phyloP scores from a whole-genome alignment of 1,284 basidiomycete genomes.

The Leccinum solheimii region DNA sequence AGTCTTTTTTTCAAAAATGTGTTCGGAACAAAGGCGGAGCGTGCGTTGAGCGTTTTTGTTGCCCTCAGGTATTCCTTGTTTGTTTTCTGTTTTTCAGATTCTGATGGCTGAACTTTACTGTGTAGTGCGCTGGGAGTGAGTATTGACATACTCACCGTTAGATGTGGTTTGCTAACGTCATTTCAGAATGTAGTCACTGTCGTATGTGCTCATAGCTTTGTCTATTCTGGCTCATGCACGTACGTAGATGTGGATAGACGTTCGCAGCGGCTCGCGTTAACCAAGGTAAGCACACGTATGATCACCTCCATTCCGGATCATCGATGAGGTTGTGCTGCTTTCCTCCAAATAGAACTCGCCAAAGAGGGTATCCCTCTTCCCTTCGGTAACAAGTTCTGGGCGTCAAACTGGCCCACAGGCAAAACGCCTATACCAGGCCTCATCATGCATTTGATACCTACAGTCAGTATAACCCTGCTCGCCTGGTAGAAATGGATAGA shows the following conservation, averaged over 20 bases:
- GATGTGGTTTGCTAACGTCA: constrained; percentile 6
- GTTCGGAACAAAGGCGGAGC: constrained; percentile 48
- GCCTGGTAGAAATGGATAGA: not conserved
- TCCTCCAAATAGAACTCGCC: constrained; percentile 36
- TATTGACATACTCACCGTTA: not conserved
- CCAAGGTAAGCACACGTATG: constrained; percentile 35
- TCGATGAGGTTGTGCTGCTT: not conserved
- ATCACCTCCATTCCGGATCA: not conserved
- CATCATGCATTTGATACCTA: constrained; percentile 36
- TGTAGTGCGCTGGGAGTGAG: constrained; percentile 32
- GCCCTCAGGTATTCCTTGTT: constrained; percentile 44
- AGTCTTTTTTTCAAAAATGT: constrained; percentile 55
- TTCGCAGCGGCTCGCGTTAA: constrained; percentile 48
- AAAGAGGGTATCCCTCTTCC: constrained; percentile 43
- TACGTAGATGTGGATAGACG: constrained; percentile 31
- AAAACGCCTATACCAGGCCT: constrained; percentile 41
- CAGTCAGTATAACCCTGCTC: constrained; percentile 14
- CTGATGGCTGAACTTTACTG: not conserved
- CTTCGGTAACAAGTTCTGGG: constrained; percentile 40
- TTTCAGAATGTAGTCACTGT: constrained; percentile 38
- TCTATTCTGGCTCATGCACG: not conserved
- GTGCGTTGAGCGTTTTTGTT: constrained; percentile 52
- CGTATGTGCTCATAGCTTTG: constrained; percentile 17
- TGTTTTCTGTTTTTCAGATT: not conserved
- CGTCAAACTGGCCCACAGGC: constrained; percentile 40